Percentiles rank a stretch among this genome's conserved stretches.
Evolutionary conservation across 139 green algal genomes (phyloP).

Genomic region (Volvox reticuliferus): DNA sequence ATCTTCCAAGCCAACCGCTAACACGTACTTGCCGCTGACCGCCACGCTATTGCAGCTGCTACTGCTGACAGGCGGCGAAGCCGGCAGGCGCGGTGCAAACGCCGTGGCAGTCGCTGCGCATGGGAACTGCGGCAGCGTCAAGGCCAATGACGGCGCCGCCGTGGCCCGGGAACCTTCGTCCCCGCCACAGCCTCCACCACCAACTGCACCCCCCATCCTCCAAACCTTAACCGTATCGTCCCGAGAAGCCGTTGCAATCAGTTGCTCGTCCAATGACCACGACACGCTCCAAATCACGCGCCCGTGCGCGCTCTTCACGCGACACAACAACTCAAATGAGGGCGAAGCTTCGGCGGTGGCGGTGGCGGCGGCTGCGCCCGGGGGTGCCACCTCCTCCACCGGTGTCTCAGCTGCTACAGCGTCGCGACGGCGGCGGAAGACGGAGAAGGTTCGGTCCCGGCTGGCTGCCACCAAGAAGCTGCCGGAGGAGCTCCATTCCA

Average conservation of each 20-base stretch:
- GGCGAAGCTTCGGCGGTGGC: neutral
- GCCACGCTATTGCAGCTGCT: neutral
- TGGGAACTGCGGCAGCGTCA: slow-evolving; percentile 56
- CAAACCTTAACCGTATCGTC: slow-evolving; percentile 86
- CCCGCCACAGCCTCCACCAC: slow-evolving; percentile 5
- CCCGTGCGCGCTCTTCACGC: slow-evolving; percentile 76
- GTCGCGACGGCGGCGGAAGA: slow-evolving; percentile 29
- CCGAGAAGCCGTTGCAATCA: slow-evolving; percentile 82
- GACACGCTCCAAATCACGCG: slow-evolving; percentile 84
- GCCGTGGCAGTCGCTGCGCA: slow-evolving; percentile 71
- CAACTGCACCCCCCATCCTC: slow-evolving; percentile 1
- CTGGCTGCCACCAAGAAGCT: slow-evolving; percentile 37
- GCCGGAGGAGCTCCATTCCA: slow-evolving; percentile 80
- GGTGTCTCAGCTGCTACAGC: neutral
- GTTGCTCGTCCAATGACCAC: slow-evolving; percentile 75
- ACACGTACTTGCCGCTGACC: slow-evolving; percentile 20
- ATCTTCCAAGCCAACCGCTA: slow-evolving; percentile 81
- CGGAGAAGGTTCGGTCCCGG: slow-evolving; percentile 52
- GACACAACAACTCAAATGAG: slow-evolving; percentile 60
- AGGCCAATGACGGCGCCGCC: neutral
- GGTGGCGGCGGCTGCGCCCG: neutral
- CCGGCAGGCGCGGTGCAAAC: slow-evolving; percentile 56
- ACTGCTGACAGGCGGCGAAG: neutral
- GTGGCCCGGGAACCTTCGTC: neutral
- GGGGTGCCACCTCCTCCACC: neutral